Base-by-base conservation (phyloP, 495 filamentous ascomycete genomes). In the Annulohypoxylon bovei region DNA sequence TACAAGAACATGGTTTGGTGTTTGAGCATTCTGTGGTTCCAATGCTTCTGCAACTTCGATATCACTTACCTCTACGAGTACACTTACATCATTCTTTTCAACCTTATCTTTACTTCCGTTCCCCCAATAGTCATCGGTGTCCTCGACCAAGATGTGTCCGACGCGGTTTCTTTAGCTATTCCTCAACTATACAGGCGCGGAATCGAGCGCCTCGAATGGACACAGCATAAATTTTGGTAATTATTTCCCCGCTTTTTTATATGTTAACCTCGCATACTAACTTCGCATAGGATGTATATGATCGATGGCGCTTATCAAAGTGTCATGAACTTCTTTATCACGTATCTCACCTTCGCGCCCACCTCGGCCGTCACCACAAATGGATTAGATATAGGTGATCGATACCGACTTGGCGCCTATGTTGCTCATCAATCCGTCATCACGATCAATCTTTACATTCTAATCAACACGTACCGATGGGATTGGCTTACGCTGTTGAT, bases 1-100 rank as follows among this genome's bases (percentile, higher is more conserved):
- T 99, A 99, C 87, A 99, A 99, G 92, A 98, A 98, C 81, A 90
- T 99, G 81, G 90, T 98, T 53, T 99, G 96, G 96, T 97, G 94
- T 14, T 93, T 98, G 74, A 88, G 93, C 23, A 90, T 99, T 58
- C 97, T 98, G 85, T 99, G 95, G 96, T 99, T 92, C 81, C 94
- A 95, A 78, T 91, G 95, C 60, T 98, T 91, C 81, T 93, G 91
- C 86, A 90, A 95, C 79, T 98, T 95, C 77, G 96, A 99, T 81
- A 91, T 93, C 72, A 91, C 93, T 23, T 98, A 98, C 79, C 89
- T 97, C 56, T 97, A 95, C 82, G 96, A 99, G 75, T 98, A 97
- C 81, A 97, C 93, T 20, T 99, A 98, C 80, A 95, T 98, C 72
- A 84, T 98, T 54, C 81, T 98, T 65, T 95, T 95, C 86, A 99